phyloP scores from a whole-genome alignment of 805 yeast species.

The Pichia cabralensis region DNA sequence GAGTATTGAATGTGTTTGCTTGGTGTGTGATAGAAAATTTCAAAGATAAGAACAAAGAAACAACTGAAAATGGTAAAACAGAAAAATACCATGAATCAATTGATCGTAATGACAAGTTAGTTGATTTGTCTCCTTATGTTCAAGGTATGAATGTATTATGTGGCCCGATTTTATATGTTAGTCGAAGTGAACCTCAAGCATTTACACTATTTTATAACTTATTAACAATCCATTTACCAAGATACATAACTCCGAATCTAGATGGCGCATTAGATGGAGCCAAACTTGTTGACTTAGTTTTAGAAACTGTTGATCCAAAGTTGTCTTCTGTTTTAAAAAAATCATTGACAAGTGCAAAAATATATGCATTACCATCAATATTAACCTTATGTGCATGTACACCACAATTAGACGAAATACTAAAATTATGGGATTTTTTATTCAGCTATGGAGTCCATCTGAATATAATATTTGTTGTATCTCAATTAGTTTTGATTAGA shows the following conservation, averaged over 20 bases:
- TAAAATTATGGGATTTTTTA: constrained; percentile 80
- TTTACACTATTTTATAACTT: constrained; percentile 59
- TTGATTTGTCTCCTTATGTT: constrained; percentile 49
- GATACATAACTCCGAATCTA: constrained; percentile 66
- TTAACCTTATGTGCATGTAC: constrained; percentile 82
- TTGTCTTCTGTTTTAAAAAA: constrained; percentile 49
- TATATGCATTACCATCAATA: constrained; percentile 79
- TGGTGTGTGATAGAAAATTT: constrained; percentile 25
- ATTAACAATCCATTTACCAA: constrained; percentile 57
- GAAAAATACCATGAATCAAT: no score
- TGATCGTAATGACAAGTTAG: no score
- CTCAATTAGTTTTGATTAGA: constrained; percentile 68
- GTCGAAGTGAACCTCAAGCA: constrained; percentile 80
- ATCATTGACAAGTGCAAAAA: constrained; percentile 67
- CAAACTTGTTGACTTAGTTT: constrained; percentile 60
- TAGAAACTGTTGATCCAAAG: constrained; percentile 64
- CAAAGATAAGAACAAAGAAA: constrained; percentile 1
- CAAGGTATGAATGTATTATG: constrained; percentile 85
- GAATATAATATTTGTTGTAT: constrained; percentile 75
- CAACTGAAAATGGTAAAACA: no score
- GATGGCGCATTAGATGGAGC: constrained; percentile 77
- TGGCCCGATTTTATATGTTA: constrained; percentile 72
- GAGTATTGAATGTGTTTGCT: constrained; percentile 70
- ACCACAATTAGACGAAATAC: constrained; percentile 67
- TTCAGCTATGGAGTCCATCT: constrained; percentile 87